phyloP scores from a whole-genome alignment of 1,139 yeast species.

The Nadsonia commutata region DNA sequence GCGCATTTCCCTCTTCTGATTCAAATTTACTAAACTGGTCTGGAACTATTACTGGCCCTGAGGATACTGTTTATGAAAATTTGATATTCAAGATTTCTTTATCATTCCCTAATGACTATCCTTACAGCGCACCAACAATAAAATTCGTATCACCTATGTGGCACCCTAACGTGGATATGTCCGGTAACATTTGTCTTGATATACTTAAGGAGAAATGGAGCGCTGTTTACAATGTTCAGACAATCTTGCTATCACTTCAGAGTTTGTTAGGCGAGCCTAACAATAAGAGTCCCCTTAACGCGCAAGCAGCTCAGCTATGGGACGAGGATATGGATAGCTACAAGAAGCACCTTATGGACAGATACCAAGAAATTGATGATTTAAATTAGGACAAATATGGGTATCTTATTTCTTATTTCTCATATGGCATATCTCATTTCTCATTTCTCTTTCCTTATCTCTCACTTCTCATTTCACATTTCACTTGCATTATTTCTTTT shows the following conservation, averaged over 20 bases:
- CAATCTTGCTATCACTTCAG: constrained; percentile 43
- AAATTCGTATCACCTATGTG: constrained; percentile 51
- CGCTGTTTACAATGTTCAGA: constrained; percentile 50
- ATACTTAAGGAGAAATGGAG: constrained; percentile 52
- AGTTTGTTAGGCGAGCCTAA: constrained; percentile 43
- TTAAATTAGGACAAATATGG: no score
- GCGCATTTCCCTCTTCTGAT: constrained; percentile 40
- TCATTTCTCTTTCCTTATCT: no score
- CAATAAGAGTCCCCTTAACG: constrained; percentile 37
- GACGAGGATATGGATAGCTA: constrained; percentile 31
- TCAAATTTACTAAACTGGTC: constrained; percentile 43
- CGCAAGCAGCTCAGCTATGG: constrained; percentile 37
- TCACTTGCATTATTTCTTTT: no score
- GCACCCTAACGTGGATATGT: constrained; percentile 58
- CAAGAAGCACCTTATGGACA: constrained; percentile 29
- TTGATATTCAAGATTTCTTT: constrained; percentile 38
- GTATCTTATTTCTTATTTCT: no score
- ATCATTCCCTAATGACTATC: constrained; percentile 45
- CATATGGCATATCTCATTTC: no score
- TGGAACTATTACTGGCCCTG: constrained; percentile 50
- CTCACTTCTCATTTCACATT: no score
- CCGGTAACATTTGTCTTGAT: constrained; percentile 47
- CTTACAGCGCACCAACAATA: constrained; percentile 46
- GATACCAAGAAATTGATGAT: constrained; percentile 30
- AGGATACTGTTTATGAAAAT: constrained; percentile 44